Percentiles rank a stretch among this genome's conserved stretches.
Conservation (phyloP, 495 filamentous ascomycete species). For the Apiosordaria backusii region DNA sequence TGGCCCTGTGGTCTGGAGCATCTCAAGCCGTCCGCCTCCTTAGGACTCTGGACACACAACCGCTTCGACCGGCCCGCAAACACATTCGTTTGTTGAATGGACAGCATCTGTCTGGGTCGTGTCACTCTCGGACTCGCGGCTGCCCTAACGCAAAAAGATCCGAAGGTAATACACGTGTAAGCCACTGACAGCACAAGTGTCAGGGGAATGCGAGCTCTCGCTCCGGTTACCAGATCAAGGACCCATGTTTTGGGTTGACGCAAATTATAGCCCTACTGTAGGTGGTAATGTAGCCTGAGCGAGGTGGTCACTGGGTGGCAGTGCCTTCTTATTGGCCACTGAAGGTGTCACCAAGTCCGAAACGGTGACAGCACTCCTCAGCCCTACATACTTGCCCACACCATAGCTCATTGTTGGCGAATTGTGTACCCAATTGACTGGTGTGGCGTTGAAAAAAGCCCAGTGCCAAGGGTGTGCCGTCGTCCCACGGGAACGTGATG, state of each 20-base stretch:
- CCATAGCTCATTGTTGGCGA: neutral
- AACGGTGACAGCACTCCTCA: neutral
- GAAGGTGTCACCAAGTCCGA: neutral
- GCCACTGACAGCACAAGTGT: neutral
- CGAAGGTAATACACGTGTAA: too few species aligned
- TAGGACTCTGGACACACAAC: neutral
- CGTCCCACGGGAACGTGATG: neutral
- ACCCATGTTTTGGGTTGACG: too few species aligned
- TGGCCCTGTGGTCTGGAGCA: neutral
- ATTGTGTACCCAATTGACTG: neutral
- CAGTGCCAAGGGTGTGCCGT: neutral
- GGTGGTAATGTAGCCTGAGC: neutral
- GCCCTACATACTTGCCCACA: neutral
- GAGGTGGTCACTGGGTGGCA: neutral
- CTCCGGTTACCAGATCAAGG: neutral
- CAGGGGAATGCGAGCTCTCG: slow-evolving; percentile 1
- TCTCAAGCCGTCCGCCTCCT: too few species aligned
- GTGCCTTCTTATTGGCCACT: neutral
- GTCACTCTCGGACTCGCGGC: neutral
- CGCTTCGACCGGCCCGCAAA: too few species aligned
- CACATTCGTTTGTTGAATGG: too few species aligned
- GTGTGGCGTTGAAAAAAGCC: neutral
- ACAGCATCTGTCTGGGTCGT: too few species aligned
- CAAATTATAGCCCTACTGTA: too few species aligned
- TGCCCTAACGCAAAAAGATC: neutral